Percentiles rank a stretch among this genome's conserved stretches.
phyloP scores from a whole-genome alignment of 2,329 filamentous ascomycete species.

The Trichoderma pleuroti region DNA sequence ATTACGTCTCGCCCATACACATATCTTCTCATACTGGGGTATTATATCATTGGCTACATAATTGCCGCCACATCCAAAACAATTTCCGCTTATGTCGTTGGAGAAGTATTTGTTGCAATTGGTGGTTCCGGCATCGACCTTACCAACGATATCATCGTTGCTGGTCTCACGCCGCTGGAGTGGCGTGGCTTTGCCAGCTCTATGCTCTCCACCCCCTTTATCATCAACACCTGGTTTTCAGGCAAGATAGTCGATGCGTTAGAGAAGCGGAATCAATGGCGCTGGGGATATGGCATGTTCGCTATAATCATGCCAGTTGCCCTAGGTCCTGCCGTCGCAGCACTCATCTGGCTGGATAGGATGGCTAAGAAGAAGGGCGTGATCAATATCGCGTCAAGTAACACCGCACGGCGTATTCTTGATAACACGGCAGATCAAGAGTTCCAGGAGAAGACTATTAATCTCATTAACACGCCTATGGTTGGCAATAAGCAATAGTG shows the following conservation, averaged over 20 bases:
- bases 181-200: slow-evolving; percentile 35
- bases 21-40: slow-evolving; percentile 51
- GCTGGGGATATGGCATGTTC: slow-evolving; percentile 54
- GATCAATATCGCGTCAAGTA: slow-evolving; percentile 32
- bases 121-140: slow-evolving; percentile 58
- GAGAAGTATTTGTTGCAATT: slow-evolving; percentile 56
- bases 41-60: slow-evolving; percentile 55
- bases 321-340: slow-evolving; percentile 50
- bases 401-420: slow-evolving; percentile 34
- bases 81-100: slow-evolving; percentile 50
- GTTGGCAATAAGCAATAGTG: slow-evolving; percentile 25
- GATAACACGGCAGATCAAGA: slow-evolving; percentile 13
- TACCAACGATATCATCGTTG: slow-evolving; percentile 60
- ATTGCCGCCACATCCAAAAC: slow-evolving; percentile 53
- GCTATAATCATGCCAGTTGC: slow-evolving; percentile 57
- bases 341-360: slow-evolving; percentile 53
- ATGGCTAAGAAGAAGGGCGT: slow-evolving; percentile 54
- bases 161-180: slow-evolving; percentile 54
- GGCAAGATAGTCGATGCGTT: slow-evolving; percentile 42
- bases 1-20: slow-evolving; percentile 61
- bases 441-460: neutral
- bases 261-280: slow-evolving; percentile 24
- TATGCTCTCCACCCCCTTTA: slow-evolving; percentile 29
- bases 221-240: slow-evolving; percentile 39
- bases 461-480: slow-evolving; percentile 17